phyloP scores from a whole-genome alignment of 805 yeast species.

The Pichia sporocuriosa region DNA sequence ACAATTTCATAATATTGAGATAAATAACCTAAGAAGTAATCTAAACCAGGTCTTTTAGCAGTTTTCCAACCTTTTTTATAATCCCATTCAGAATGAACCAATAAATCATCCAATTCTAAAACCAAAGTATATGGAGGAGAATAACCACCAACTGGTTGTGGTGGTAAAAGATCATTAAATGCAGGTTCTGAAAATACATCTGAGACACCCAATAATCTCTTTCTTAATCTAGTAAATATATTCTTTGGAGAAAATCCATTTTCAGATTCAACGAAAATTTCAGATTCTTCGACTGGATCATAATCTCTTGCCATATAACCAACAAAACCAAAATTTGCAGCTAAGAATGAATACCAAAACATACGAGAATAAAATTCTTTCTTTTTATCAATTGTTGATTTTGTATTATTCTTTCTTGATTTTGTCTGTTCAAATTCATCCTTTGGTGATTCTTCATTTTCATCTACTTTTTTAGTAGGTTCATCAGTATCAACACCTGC shows the following conservation, averaged over 20 bases:
- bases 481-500: slow-evolving; percentile 70
- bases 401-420: slow-evolving; percentile 48
- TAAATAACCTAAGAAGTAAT: slow-evolving; percentile 89
- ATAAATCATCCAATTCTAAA: slow-evolving; percentile 78
- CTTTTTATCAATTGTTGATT: slow-evolving; percentile 68
- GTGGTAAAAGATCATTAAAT: slow-evolving; percentile 87
- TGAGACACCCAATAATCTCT: slow-evolving; percentile 68
- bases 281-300: slow-evolving; percentile 67
- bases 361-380: slow-evolving; percentile 77
- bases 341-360: slow-evolving; percentile 55
- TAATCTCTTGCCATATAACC: slow-evolving; percentile 77
- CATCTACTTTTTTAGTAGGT: slow-evolving; percentile 11
- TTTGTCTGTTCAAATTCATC: slow-evolving; percentile 30
- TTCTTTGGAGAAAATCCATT: slow-evolving; percentile 64
- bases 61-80: slow-evolving; percentile 95
- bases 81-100: slow-evolving; percentile 90
- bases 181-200: slow-evolving; percentile 90
- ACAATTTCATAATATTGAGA: slow-evolving; percentile 96
- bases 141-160: slow-evolving; percentile 83
- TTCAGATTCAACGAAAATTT: slow-evolving; percentile 36
- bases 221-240: slow-evolving; percentile 61
- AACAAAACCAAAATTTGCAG: slow-evolving; percentile 45
- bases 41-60: slow-evolving; percentile 97
- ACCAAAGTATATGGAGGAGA: slow-evolving; percentile 90
- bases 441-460: slow-evolving; percentile 11